A percentile compares a stretch with the other conserved stretches of the same genome.
Evolutionary conservation across 768 basidiomycete species (phyloP).

Genomic region (Amanita polypyramis): DNA sequence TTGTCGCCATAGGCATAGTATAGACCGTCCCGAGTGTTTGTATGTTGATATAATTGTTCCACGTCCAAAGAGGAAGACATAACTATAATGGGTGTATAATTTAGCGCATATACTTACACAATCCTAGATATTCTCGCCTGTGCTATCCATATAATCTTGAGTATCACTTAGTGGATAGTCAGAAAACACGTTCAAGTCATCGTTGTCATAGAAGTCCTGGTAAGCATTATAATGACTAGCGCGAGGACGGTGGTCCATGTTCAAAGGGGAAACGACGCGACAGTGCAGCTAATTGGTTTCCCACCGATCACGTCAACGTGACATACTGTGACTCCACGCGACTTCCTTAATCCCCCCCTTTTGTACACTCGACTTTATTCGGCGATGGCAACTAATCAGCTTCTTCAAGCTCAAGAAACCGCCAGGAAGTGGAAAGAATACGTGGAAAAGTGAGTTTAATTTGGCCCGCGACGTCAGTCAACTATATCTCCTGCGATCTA

Average conservation of each 20-base stretch:
- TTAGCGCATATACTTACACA: slow-evolving; percentile 11
- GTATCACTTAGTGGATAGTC: slow-evolving; percentile 15
- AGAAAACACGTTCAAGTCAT: slow-evolving; percentile 4
- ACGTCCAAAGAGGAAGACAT: slow-evolving; percentile 26
- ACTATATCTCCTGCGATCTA: slow-evolving; percentile 20
- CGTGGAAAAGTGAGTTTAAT: slow-evolving; percentile 53
- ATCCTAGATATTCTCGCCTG: slow-evolving; percentile 8
- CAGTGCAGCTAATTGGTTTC: neutral
- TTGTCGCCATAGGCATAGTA: neutral
- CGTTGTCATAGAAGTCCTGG: neutral
- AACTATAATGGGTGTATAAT: slow-evolving; percentile 9
- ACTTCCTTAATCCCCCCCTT: neutral
- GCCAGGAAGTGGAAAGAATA: slow-evolving; percentile 60
- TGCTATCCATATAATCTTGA: slow-evolving; percentile 8
- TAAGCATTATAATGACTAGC: neutral
- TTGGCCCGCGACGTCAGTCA: slow-evolving; percentile 2
- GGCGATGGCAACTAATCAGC: slow-evolving; percentile 19
- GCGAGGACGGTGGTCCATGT: neutral
- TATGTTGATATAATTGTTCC: slow-evolving; percentile 11
- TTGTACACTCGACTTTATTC: neutral
- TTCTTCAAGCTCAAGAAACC: slow-evolving; percentile 28
- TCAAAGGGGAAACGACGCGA: neutral
- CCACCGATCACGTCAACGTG: neutral
- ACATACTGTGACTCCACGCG: slow-evolving; percentile 4
- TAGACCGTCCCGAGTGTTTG: neutral